Evolutionary conservation across 176 grass and related monocot genomes (phyloP).

Genomic region (Elymus sibiricus): DNA sequence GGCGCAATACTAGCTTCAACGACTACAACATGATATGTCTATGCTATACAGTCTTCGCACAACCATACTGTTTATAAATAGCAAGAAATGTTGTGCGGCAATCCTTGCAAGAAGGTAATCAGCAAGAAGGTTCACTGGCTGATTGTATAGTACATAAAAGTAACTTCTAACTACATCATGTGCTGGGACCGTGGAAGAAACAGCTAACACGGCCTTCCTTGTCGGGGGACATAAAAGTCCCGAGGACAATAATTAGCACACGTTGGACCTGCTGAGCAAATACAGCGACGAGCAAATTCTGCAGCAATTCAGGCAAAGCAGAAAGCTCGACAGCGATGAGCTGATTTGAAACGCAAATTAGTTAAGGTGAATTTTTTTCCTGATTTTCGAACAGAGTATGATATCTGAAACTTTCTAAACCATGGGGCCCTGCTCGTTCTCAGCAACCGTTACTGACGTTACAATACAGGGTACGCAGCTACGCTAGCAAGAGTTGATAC

Average conservation of each 20-base stretch:
- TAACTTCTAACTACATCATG: not conserved
- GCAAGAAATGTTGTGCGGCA: not conserved
- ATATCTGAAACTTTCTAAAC: not conserved
- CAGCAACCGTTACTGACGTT: not conserved
- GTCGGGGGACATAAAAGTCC: not conserved
- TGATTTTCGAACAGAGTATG: not conserved
- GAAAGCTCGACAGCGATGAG: not conserved
- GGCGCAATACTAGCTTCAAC: not conserved
- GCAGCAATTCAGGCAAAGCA: not conserved
- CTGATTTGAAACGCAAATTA: not conserved
- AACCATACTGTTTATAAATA: not conserved
- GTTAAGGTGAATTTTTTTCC: not conserved
- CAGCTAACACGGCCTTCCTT: not conserved
- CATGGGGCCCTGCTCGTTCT: not conserved
- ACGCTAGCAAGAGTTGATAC: not conserved
- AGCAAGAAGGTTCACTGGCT: not conserved
- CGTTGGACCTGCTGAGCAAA: not conserved
- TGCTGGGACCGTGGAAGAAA: not conserved
- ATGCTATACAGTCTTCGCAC: not conserved
- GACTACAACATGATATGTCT: not conserved
- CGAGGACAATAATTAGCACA: not conserved
- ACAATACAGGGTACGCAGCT: not conserved
- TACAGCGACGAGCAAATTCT: not conserved
- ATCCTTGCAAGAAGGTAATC: not conserved
- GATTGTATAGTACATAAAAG: not conserved